Evolutionary conservation across 495 filamentous ascomycete genomes (phyloP), one percentile per base, ranked within the genome.

Genomic region (Penicillium atrosanguineum): DNA sequence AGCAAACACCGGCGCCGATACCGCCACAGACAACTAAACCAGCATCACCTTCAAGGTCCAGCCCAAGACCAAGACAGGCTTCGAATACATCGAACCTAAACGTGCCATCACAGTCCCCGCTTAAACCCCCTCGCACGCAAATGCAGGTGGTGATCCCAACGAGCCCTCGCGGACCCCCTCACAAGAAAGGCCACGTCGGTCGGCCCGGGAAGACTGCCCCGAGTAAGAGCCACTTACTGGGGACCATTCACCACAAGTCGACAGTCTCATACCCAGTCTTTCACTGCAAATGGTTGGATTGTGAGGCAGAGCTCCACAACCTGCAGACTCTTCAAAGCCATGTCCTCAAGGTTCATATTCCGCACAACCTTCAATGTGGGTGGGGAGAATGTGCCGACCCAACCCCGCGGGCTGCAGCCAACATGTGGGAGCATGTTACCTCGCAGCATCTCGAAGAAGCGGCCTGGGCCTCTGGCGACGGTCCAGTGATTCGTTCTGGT

Each of bases 231-330:
- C 8, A 29, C 42, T 54, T 54, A 15, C 28, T 59, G 23, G 53
- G 57, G 20, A 44, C 40, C 0, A 52, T 52, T 38, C 46, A 45
- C 8, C 45, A 48, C 16, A 26, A 42, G 12, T 50, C 51, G 34
- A 36, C 48, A 18, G 36, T 48, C 4, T 38, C 64, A 2, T 80
- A 78, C 53, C 65, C 65, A 37, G 68, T 83, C 12, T 87, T 74
- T 65, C 67, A 74, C 36, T 92, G 88, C 63, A 58, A 70, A 31
- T 91, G 88, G 88, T 62, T 76, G 36, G 65, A 70, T 7, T 95
- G 90, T 60, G 74, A 75, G 6, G 82, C 85, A 0, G 79, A 90
- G 62, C 72, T 94, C 4, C 89, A 93, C 56, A 92, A 91, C 61
- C 63, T 90, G 29, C 79, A 85, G 2, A 84, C 84, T 0, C 74